phyloP scores from a whole-genome alignment of 2,329 filamentous ascomycete species.

The Ophiocordyceps camponoti-floridani region DNA sequence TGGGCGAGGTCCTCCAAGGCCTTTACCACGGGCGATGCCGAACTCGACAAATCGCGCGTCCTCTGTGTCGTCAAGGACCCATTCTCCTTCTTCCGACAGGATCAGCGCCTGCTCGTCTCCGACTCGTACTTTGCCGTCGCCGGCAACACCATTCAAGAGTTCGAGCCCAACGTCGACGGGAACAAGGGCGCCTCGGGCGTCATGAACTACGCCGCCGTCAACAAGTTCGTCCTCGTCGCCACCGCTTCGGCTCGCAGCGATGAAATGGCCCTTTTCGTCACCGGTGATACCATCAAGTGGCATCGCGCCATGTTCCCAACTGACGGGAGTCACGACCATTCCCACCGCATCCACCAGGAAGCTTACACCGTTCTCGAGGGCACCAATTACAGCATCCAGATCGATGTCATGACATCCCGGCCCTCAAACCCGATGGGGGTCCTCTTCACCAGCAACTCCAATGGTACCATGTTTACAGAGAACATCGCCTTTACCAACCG shows the following conservation, averaged over 20 bases:
- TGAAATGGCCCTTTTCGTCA: slow-evolving; percentile 84
- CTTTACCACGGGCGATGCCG: slow-evolving; percentile 51
- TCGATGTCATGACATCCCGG: slow-evolving; percentile 66
- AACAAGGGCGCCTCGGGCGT: slow-evolving; percentile 62
- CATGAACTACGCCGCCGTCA: slow-evolving; percentile 65
- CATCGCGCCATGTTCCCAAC: slow-evolving; percentile 79
- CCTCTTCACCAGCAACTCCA: slow-evolving; percentile 90
- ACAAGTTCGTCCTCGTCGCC: slow-evolving; percentile 73
- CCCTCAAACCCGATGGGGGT: slow-evolving; percentile 60
- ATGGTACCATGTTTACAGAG: slow-evolving; percentile 86
- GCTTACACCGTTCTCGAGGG: slow-evolving; percentile 90
- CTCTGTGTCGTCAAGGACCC: slow-evolving; percentile 65
- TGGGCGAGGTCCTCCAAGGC: slow-evolving; percentile 67
- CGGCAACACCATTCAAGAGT: slow-evolving; percentile 34
- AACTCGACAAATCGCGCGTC: slow-evolving; percentile 51
- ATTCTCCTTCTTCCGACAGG: slow-evolving; percentile 50
- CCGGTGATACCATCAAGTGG: slow-evolving; percentile 69
- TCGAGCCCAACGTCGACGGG: slow-evolving; percentile 61
- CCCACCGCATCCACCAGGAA: slow-evolving; percentile 49
- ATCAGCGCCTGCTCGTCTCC: slow-evolving; percentile 64
- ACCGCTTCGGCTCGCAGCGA: slow-evolving; percentile 62
- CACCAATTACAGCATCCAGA: slow-evolving; percentile 93
- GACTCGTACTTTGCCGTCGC: slow-evolving; percentile 59
- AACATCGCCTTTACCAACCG: slow-evolving; percentile 90
- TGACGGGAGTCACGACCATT: slow-evolving; percentile 60